phyloP scores from a whole-genome alignment of 2,329 filamentous ascomycete species.

The Nothophaeocryptopus gaeumannii region DNA sequence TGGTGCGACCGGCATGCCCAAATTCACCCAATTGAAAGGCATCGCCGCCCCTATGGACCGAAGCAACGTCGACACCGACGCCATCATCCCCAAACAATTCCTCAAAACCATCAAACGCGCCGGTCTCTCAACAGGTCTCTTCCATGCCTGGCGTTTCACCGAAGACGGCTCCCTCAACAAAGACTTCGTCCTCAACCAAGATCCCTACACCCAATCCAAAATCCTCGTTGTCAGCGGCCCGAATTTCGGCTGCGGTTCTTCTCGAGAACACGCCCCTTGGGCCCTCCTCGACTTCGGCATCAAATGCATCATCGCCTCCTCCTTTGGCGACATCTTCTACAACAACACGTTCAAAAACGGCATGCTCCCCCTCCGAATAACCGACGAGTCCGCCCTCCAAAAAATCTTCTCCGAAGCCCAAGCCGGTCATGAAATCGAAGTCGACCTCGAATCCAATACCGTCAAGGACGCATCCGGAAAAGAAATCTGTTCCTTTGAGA shows the following conservation, averaged over 20 bases:
- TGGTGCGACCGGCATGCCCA: slow-evolving; percentile 66
- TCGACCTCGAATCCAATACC: slow-evolving; percentile 81
- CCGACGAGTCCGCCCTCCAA: slow-evolving; percentile 63
- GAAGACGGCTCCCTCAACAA: slow-evolving; percentile 67
- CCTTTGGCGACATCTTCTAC: slow-evolving; percentile 91
- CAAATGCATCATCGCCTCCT: slow-evolving; percentile 86
- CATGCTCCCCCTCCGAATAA: slow-evolving; percentile 84
- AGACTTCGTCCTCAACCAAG: slow-evolving; percentile 85
- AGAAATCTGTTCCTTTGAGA: slow-evolving; percentile 74
- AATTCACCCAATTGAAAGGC: slow-evolving; percentile 80
- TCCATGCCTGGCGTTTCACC: slow-evolving; percentile 79
- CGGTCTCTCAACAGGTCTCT: slow-evolving; percentile 82
- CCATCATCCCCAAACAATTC: slow-evolving; percentile 99
- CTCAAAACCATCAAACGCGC: slow-evolving; percentile 99
- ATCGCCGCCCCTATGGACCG: slow-evolving; percentile 84
- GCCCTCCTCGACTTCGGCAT: slow-evolving; percentile 95
- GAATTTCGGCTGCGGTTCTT: slow-evolving; percentile 94
- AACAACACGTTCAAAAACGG: slow-evolving; percentile 99
- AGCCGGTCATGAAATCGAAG: slow-evolving; percentile 78
- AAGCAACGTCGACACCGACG: slow-evolving; percentile 95
- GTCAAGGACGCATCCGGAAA: slow-evolving; percentile 74
- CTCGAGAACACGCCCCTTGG: slow-evolving; percentile 95
- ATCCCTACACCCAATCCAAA: slow-evolving; percentile 78
- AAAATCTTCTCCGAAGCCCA: slow-evolving; percentile 73
- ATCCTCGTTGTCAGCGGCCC: slow-evolving; percentile 87